Evolutionary conservation across 148 eudicot species (phyloP), one percentile per base, ranked within the genome.

Genomic region (Diospyros kaki): DNA sequence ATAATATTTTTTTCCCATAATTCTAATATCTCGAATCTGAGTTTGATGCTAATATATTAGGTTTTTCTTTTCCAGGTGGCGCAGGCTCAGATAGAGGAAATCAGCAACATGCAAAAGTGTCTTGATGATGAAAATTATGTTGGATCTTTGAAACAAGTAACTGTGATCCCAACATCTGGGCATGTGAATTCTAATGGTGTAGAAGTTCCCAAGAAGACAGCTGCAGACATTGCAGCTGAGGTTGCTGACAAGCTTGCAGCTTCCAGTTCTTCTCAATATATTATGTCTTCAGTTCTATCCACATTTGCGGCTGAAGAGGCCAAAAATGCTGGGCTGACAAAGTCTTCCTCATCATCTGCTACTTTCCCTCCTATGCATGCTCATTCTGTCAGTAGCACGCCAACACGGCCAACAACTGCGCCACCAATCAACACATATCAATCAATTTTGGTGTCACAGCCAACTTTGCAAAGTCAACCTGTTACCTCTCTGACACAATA

Each of bases 281-380:
- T 95, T 78, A 95, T 95, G 98, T 74, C 88, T 10, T 90, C 97
- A 43, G 98, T 95, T 69, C 90, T 95, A 46, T 95, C 98, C 4
- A 79, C 98, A 71, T 90, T 95, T 77, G 98, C 98, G 64, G 98
- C 98, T 48, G 90, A 95, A 77, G 92, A 85, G 76, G 94, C 97
- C 48, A 88, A 92, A 85, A 85, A 72, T 45, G 90, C 90, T 39
- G 85, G 86, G 70, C 78, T 87, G 39, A 68, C 82, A 40, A 87
- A 84, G 66, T 42, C 91, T 14, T 67, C 90, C 79, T 48, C 88
- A 13, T 67, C 77, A 68, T 54, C 89, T 41, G 58, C 68, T 61
- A 76, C 91, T 73, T 71, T 83, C 52, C 65, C 84, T 46, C 45
- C 81, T 1, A 45, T 69, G 59, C 71, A 70, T 53, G 5, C 48